Evolutionary conservation across 78 protist genomes (phyloP), one percentile per base, ranked within the genome.

Genomic region (Neovahlkampfia damariscottae): DNA sequence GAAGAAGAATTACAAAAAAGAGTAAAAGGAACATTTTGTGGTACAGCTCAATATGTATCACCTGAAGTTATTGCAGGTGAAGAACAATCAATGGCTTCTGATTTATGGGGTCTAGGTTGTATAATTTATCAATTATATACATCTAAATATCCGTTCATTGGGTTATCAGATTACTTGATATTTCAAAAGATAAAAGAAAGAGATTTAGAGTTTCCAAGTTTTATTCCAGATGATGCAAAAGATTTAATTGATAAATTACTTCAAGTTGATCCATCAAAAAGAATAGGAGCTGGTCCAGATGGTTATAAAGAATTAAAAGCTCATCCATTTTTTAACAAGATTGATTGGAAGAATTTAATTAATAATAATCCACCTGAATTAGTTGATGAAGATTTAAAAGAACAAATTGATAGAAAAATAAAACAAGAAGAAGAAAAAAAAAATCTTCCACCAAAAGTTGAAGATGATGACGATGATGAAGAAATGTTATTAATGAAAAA

Each of bases 61-160:
- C 97, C 97, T 0, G 95, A 91, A 50, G 3, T 89, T 41, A 75
- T 90, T 84, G 29, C 80, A 77, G 10, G 80, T 31, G 7, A n/a
- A 5, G 6, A 31, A 31, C 30, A 69, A n/a, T 29, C 83, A 6
- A 4, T 8, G 27, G 3, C 72, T 72, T 75, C 93, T 7, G 96
- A 93, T 41, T 35, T 90, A 36, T 93, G 96, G 96, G 85, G 91
- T 9, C 74, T 82, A 34, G 96, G 94, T 3, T 93, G 96, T 76
- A 73, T 90, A 19, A 2, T 93, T 32, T 93, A 72, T 72, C 96
- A 93, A 40, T 28, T 93, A 79, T 67, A 84, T 2, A 38, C 89
- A 8, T 94, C 95, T 2, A 72, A 74, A 40, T 67, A 62, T 2
- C 85, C 86, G 2, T 81, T 67, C 70, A 27, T 28, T 1, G 86